Evolutionary conservation across 2,329 filamentous ascomycete species (phyloP).

Genomic region (Plectosphaerella plurivora): DNA sequence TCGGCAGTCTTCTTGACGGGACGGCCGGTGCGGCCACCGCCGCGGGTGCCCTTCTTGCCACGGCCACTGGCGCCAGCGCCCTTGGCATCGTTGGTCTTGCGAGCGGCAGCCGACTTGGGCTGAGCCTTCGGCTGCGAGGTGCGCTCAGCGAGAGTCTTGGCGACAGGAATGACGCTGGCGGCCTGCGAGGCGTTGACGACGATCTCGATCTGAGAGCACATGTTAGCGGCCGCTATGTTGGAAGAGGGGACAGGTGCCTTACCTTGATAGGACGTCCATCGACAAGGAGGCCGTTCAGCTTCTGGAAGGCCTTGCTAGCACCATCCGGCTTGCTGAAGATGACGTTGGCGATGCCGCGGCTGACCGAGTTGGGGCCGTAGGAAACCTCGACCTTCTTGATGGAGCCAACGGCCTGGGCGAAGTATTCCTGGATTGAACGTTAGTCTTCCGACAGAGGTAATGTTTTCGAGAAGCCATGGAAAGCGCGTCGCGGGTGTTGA

Average conservation of each 20-base stretch:
- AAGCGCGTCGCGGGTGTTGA: constrained; percentile 1
- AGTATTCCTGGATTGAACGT: constrained; percentile 87
- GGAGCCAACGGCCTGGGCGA: constrained; percentile 77
- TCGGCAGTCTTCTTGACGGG: constrained; percentile 84
- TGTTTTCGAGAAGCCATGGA: constrained; percentile 13
- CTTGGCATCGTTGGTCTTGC: constrained; percentile 57
- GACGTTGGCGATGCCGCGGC: constrained; percentile 88
- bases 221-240: constrained; percentile 16
- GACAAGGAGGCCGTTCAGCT: constrained; percentile 84
- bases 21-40: constrained; percentile 49
- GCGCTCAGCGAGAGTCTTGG: constrained; percentile 77
- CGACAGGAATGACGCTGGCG: constrained; percentile 60
- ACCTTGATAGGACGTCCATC: constrained; percentile 91
- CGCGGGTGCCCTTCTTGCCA: constrained; percentile 49
- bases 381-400: constrained; percentile 89
- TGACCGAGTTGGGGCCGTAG: constrained; percentile 88
- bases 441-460: constrained; percentile 52
- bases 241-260: constrained; percentile 18
- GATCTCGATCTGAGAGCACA: constrained; percentile 69
- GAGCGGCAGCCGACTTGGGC: constrained; percentile 74
- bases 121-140: constrained; percentile 70
- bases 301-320: constrained; percentile 77
- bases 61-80: constrained; percentile 38
- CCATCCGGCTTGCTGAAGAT: constrained; percentile 77
- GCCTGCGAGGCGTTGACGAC: constrained; percentile 74